These are phyloP conservation scores for Serendipita sp. DNA, from an alignment of 1,284 basidiomycete species.

Conservation along the genomic window DNA sequence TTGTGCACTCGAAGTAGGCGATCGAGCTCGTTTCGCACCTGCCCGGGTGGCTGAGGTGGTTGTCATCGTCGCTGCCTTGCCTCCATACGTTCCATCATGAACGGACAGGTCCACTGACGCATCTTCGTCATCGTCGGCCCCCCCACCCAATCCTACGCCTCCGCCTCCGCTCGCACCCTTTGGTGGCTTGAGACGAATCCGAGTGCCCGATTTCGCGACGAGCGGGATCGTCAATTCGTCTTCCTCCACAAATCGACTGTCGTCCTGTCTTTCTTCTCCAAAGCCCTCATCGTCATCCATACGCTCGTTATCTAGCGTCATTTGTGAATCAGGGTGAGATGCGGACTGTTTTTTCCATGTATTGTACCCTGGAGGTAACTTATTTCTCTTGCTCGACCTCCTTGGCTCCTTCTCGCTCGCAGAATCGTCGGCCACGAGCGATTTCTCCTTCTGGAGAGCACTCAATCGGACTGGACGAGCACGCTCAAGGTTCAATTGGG, in stretches of 20 bases:
- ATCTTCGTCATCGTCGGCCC: background rate
- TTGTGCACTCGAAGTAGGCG: background rate
- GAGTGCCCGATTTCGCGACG: background rate
- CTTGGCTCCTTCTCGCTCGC: background rate
- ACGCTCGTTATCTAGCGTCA: background rate
- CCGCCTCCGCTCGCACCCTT: background rate
- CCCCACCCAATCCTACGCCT: background rate
- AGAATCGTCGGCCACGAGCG: background rate
- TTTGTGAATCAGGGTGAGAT: background rate
- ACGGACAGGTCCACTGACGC: background rate
- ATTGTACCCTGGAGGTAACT: background rate
- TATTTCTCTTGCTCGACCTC: background rate
- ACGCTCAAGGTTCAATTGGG: background rate
- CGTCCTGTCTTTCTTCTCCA: too few species aligned
- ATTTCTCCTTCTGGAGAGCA: background rate
- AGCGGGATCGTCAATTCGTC: background rate
- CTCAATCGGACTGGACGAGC: conserved; percentile 1
- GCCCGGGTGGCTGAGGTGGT: background rate
- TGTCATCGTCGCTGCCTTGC: background rate
- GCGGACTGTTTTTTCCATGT: background rate
- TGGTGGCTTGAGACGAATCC: conserved; percentile 1
- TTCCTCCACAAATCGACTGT: too few species aligned
- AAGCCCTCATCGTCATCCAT: background rate
- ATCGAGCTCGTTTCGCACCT: background rate
- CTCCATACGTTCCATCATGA: background rate